These are phyloP conservation scores for Fraxinus xanthoxyloides DNA, from an alignment of 305 asterid genomes.

Conservation along the genomic window DNA sequence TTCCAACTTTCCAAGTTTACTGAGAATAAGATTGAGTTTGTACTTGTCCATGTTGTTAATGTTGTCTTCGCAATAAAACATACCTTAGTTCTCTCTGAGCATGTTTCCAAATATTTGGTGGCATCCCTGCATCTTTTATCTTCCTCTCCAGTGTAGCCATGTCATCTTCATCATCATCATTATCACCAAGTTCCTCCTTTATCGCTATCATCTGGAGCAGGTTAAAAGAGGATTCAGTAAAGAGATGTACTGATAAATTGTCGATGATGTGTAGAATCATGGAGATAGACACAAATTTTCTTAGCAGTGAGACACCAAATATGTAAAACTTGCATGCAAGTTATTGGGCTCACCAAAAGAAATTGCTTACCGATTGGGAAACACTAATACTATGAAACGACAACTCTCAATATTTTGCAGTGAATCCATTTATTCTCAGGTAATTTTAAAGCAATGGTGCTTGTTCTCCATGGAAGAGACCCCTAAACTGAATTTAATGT, in stretches of 20 bases:
- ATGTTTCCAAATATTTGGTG: slow-evolving; percentile 93
- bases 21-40: neutral
- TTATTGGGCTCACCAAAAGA: slow-evolving; percentile 12
- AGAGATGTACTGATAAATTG: slow-evolving; percentile 16
- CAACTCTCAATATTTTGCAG: slow-evolving; percentile 10
- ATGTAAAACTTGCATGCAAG: neutral
- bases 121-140: slow-evolving; percentile 98
- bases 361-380: neutral
- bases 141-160: slow-evolving; percentile 89
- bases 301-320: slow-evolving; percentile 12
- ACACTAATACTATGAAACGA: neutral
- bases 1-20: neutral
- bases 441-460: neutral
- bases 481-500: neutral
- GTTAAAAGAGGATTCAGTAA: slow-evolving; percentile 18
- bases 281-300: neutral
- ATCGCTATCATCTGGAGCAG: slow-evolving; percentile 90
- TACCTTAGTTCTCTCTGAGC: slow-evolving; percentile 94
- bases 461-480: neutral
- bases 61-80: slow-evolving; percentile 11
- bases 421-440: neutral
- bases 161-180: slow-evolving; percentile 97
- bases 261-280: slow-evolving; percentile 9
- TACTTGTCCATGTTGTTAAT: neutral
- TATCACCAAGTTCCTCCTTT: slow-evolving; percentile 97